Conservation (phyloP, 2,329 filamentous ascomycete genomes). For the Trichoderma hamatum region DNA sequence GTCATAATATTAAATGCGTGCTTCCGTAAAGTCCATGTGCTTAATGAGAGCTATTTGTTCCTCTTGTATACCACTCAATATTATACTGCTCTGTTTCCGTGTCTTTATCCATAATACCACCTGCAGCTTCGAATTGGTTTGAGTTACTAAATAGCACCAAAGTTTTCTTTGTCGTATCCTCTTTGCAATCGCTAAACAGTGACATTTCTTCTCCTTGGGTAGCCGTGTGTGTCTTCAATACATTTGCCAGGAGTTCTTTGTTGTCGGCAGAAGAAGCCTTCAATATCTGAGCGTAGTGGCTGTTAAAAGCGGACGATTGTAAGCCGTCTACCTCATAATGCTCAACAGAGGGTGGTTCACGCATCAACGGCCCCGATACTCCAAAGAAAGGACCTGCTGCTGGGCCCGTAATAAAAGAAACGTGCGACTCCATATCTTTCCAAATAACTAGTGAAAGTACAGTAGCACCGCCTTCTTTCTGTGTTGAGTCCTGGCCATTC, state of each 20-base stretch:
- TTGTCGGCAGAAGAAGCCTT: not conserved
- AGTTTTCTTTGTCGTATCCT: not conserved
- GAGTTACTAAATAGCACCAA: not conserved
- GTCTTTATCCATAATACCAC: not conserved
- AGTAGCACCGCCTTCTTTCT: not conserved
- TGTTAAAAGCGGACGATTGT: not conserved
- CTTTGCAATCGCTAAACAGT: not conserved
- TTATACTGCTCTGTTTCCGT: not conserved
- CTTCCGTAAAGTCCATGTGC: not conserved
- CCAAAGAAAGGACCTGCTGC: slow-evolving; percentile 3
- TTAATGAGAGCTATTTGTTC: not conserved
- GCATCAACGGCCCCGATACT: not conserved
- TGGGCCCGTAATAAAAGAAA: not conserved
- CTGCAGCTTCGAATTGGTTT: not conserved
- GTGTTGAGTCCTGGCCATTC: not conserved
- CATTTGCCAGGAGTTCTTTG: not conserved
- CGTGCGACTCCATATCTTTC: not conserved
- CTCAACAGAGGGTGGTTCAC: not conserved
- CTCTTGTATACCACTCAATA: not conserved
- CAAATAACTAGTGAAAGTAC: not conserved
- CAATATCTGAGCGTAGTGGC: not conserved
- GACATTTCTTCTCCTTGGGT: not conserved
- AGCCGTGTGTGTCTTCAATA: not conserved
- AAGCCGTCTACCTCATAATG: not conserved
- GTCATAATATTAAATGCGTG: not conserved